phyloP scores from a whole-genome alignment of 2,329 filamentous ascomycete species.

The Ophiostoma quercus region DNA sequence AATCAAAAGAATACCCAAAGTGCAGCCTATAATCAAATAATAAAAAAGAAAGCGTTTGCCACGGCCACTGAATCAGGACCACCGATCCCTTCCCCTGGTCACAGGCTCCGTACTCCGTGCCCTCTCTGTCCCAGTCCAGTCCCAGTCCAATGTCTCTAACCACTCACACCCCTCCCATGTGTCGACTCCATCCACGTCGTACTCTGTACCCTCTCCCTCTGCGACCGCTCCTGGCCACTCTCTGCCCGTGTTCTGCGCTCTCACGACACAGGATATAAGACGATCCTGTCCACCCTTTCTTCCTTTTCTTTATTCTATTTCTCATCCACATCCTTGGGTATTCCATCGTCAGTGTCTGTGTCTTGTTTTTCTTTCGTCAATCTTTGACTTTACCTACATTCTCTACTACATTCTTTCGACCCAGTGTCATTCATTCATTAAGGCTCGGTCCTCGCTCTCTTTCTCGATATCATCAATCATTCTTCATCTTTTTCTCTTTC shows the following conservation, averaged over 20 bases:
- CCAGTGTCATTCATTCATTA: slow-evolving; percentile 35
- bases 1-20: too few relatives aligned
- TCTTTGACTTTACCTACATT: background rate
- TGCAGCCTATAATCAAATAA: too few relatives aligned
- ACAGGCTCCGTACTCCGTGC: background rate
- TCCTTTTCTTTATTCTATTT: slow-evolving; percentile 18
- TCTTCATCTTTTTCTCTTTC: background rate
- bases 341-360: slow-evolving; percentile 11
- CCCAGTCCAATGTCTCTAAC: background rate
- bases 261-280: slow-evolving; percentile 13
- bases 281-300: slow-evolving; percentile 12
- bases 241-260: slow-evolving; percentile 21
- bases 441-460: slow-evolving; percentile 34
- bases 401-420: slow-evolving; percentile 20
- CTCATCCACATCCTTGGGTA: slow-evolving; percentile 10
- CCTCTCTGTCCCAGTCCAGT: background rate
- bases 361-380: background rate
- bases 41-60: background rate
- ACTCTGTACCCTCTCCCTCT: background rate
- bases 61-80: background rate
- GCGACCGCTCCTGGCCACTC: slow-evolving; percentile 21
- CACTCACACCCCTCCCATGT: slow-evolving; percentile 10
- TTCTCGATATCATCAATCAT: slow-evolving; percentile 21
- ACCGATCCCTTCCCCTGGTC: slow-evolving; percentile 5
- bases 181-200: slow-evolving; percentile 3